Evolutionary conservation across 345 rosid genomes (phyloP).

Genomic region (Gossypium raimondii): DNA sequence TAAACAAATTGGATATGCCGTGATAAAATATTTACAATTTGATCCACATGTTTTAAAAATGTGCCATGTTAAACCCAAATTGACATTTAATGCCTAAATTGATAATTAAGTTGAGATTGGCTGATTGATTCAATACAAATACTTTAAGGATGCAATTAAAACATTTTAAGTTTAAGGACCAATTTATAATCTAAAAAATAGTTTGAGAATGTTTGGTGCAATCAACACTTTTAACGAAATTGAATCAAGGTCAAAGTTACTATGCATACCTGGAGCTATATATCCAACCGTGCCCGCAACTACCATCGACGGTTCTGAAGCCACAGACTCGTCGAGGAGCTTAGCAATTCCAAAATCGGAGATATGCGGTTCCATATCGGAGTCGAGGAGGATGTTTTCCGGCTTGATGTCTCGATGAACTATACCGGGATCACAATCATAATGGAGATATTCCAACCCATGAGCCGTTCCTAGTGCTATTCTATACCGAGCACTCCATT

Average conservation of each 20-base stretch:
- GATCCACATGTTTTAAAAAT: too few relatives aligned
- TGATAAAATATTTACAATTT: too few relatives aligned
- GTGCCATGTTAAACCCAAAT: too few relatives aligned
- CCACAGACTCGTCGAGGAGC: conserved; percentile 49
- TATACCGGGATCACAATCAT: conserved; percentile 65
- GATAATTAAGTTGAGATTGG: too few relatives aligned
- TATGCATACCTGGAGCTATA: conserved; percentile 67
- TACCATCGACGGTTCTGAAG: conserved; percentile 34
- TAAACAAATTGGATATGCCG: too few relatives aligned
- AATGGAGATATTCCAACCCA: conserved; percentile 78
- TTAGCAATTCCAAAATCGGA: conserved; percentile 81
- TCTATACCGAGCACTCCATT: conserved; percentile 56
- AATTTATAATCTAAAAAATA: background rate
- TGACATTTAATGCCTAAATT: too few relatives aligned
- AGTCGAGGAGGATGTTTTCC: conserved; percentile 65
- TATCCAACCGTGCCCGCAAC: conserved; percentile 73
- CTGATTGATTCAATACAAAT: too few relatives aligned
- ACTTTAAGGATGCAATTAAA: too few relatives aligned
- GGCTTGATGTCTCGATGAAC: conserved; percentile 85
- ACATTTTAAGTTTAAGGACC: background rate
- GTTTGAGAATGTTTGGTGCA: background rate
- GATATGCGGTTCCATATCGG: conserved; percentile 70
- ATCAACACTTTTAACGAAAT: background rate
- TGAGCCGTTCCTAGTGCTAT: conserved; percentile 67
- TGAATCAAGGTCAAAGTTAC: background rate